phyloP scores from a whole-genome alignment of 164 flowering plant species.

The Vitis vinifera region DNA sequence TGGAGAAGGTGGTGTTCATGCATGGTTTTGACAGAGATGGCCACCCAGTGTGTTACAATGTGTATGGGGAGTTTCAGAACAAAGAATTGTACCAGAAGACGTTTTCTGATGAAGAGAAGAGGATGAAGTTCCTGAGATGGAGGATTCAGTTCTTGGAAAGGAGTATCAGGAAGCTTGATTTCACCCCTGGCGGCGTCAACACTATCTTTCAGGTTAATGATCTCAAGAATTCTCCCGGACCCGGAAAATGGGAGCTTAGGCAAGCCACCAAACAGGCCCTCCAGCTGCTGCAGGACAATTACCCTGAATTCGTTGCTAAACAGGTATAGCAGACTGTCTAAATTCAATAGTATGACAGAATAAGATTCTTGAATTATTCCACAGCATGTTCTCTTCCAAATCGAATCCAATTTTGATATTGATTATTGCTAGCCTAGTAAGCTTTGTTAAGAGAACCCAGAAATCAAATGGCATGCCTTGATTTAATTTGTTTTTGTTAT shows the following conservation, averaged over 20 bases:
- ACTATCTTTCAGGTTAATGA: constrained; percentile 56
- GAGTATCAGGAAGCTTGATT: constrained; percentile 57
- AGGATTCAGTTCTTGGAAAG: constrained; percentile 57
- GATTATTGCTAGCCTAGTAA: no score
- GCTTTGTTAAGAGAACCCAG: no score
- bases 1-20: constrained; percentile 56
- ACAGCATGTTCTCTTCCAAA: no score
- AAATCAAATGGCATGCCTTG: constrained; percentile 5
- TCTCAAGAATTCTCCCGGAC: constrained; percentile 50
- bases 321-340: constrained; percentile 30
- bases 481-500: constrained; percentile 3
- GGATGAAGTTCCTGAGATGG: constrained; percentile 42
- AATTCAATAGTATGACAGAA: no score
- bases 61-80: constrained; percentile 59
- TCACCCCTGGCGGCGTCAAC: constrained; percentile 39
- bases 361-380: no score
- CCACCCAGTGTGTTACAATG: constrained; percentile 59
- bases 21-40: constrained; percentile 55
- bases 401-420: background rate
- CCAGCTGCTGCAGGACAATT: constrained; percentile 54
- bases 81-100: constrained; percentile 48
- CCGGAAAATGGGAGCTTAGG: constrained; percentile 40
- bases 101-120: constrained; percentile 42
- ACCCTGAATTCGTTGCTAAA: constrained; percentile 61
- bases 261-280: constrained; percentile 49